phyloP scores from a whole-genome alignment of 352 stramenopile species.

The Globisporangium nodosum region DNA sequence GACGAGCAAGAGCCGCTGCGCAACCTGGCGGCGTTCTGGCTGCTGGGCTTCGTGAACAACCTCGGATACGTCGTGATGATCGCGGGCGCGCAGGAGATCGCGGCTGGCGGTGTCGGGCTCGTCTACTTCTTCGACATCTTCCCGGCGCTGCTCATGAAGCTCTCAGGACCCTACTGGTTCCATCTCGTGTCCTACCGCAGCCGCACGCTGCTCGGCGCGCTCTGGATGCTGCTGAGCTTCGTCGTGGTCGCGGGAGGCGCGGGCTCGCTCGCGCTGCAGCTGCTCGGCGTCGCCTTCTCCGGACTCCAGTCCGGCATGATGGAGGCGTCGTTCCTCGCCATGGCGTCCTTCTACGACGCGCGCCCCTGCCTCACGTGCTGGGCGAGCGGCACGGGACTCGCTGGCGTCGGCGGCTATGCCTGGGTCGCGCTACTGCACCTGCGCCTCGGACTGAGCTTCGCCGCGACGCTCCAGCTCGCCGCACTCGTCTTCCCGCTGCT shows the following conservation, averaged over 20 bases:
- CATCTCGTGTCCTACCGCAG: slow-evolving; percentile 86
- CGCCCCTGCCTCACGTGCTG: slow-evolving; percentile 85
- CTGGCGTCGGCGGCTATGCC: slow-evolving; percentile 87
- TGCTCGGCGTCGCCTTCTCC: slow-evolving; percentile 87
- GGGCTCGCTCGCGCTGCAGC: slow-evolving; percentile 59
- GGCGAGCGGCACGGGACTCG: slow-evolving; percentile 91
- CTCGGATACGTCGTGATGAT: slow-evolving; percentile 94
- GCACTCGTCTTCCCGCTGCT: slow-evolving; percentile 48
- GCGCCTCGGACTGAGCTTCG: slow-evolving; percentile 59
- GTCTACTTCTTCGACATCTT: slow-evolving; percentile 93
- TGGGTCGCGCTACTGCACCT: slow-evolving; percentile 82
- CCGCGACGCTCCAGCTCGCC: slow-evolving; percentile 50
- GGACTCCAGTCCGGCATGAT: slow-evolving; percentile 86
- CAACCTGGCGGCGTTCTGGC: slow-evolving; percentile 86
- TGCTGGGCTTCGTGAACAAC: slow-evolving; percentile 93
- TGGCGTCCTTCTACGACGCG: slow-evolving; percentile 81
- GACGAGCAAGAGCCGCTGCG: slow-evolving; percentile 27
- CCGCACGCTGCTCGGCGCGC: slow-evolving; percentile 61
- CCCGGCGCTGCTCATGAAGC: slow-evolving; percentile 85
- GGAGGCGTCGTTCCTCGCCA: slow-evolving; percentile 86
- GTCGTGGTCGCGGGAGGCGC: slow-evolving; percentile 57
- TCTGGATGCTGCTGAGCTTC: slow-evolving; percentile 84
- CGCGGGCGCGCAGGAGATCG: slow-evolving; percentile 90
- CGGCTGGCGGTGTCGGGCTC: slow-evolving; percentile 83
- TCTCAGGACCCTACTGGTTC: slow-evolving; percentile 93